Conservation (phyloP, 1,284 basidiomycete genomes). For the Mycena citricolor region DNA sequence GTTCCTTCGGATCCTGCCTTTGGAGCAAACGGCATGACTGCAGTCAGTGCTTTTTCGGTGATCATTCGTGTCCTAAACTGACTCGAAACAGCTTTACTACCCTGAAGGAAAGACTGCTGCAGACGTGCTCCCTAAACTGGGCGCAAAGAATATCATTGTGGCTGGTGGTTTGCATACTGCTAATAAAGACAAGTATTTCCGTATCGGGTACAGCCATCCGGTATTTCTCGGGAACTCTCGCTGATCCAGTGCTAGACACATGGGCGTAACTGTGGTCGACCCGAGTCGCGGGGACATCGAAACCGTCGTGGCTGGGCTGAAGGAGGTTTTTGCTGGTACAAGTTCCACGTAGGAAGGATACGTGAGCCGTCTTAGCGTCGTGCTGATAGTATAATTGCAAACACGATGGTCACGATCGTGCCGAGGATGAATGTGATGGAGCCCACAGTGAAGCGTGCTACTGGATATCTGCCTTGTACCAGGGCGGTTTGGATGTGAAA, state of each 20-base stretch:
- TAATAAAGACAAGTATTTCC: constrained; percentile 87
- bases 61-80: neutral
- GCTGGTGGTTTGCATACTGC: constrained; percentile 89
- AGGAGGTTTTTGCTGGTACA: constrained; percentile 24
- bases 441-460: constrained; percentile 41
- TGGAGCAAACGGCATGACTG: constrained; percentile 94
- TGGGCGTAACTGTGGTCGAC: constrained; percentile 31
- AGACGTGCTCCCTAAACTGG: constrained; percentile 74
- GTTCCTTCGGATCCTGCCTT: constrained; percentile 62
- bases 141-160: constrained; percentile 73
- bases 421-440: constrained; percentile 41
- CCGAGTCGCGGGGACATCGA: constrained; percentile 28
- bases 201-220: constrained; percentile 57
- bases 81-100: constrained; percentile 58
- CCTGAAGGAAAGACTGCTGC: constrained; percentile 74
- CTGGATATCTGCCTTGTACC: constrained; percentile 52
- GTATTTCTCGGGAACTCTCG: neutral
- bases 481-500: constrained; percentile 56
- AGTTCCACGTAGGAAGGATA: neutral
- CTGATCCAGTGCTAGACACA: constrained; percentile 24
- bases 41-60: constrained; percentile 44
- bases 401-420: constrained; percentile 38
- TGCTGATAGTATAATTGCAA: constrained; percentile 17
- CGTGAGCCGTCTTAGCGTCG: constrained; percentile 7
- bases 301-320: constrained; percentile 24